Base-by-base conservation (phyloP, 352 stramenopile species). In the Globisporangium orthogonon region DNA sequence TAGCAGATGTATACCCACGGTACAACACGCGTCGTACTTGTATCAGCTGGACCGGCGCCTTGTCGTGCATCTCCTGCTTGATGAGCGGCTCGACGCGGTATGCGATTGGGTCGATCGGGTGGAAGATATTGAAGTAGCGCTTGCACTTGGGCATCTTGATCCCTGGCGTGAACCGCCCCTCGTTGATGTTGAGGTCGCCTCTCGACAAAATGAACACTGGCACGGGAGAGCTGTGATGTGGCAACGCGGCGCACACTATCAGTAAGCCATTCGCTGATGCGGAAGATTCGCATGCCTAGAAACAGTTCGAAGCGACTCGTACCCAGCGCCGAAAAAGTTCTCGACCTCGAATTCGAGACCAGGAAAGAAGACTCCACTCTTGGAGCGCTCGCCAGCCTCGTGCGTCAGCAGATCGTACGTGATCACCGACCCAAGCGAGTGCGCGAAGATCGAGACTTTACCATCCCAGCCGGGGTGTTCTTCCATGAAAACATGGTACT, bases 51-150 rank as follows among this genome's bases (percentile, higher is more conserved):
- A 94, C 83, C 17, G 83, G 83, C 18, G 83, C 69, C 52, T 90
- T 94, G 64, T 94, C 81, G 56, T 91, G 80, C 84, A 93, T 94
- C 57, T 93, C 86, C 68, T 89, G 76, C 53, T 87, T 82, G 37
- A 97, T 90, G 37, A 97, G 65, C 29, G 90, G 90, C 58, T 96
- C 90, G 30, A 97, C 74, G 23, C 89, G 83, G 55, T 96, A 97
- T 15, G 89, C 89, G 55, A 97, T 91, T 3, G 90, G 89, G 56
- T 97, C 90, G 45, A 96, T 96, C 14, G 87, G 86, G 64, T 97
- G 90, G 57, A 95, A 96, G 37, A 97, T 81, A 67, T 97, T 97
- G 52, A 89, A 96, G 61, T 96, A 93, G 17, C 87, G 82, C 33
- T 74, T 71, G 46, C 83, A 94, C 18, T 74, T 77, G 3, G 85